A percentile compares a stretch with the other conserved stretches of the same genome.
These are phyloP conservation scores for Amylocystis lapponica DNA, from an alignment of 768 basidiomycete genomes.

Conservation along the genomic window DNA sequence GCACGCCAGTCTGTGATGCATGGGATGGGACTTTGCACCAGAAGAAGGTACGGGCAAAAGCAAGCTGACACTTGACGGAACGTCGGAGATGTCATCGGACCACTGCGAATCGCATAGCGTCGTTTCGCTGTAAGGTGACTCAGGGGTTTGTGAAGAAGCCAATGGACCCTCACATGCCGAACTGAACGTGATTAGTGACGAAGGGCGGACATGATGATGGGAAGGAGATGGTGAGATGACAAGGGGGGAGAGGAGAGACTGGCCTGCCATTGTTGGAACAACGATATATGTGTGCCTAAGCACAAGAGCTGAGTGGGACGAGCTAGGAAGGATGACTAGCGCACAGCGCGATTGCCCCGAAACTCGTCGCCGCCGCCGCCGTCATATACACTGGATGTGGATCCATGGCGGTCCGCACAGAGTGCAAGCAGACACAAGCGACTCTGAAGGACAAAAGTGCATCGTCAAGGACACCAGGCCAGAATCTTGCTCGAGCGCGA, in stretches of 20 bases:
- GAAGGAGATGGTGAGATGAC: background rate
- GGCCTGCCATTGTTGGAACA: background rate
- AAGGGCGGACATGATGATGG: background rate
- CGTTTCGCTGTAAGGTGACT: background rate
- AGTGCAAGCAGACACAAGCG: too few relatives aligned
- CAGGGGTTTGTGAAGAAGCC: background rate
- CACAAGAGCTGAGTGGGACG: background rate
- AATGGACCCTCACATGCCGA: too few relatives aligned
- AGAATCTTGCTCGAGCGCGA: too few relatives aligned
- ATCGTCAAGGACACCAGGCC: too few relatives aligned
- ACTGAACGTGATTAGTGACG: too few relatives aligned
- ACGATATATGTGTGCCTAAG: background rate
- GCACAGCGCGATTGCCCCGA: constrained; percentile 3
- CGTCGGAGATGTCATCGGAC: constrained; percentile 5
- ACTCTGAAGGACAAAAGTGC: too few relatives aligned
- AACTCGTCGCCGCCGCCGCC: too few relatives aligned
- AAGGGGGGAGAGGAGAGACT: background rate
- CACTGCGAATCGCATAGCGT: constrained; percentile 10
- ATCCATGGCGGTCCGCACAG: constrained; percentile 4
- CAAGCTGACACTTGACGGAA: background rate
- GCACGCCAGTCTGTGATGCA: too few relatives aligned
- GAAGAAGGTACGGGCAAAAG: constrained; percentile 1
- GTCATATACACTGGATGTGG: constrained; percentile 2
- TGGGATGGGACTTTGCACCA: background rate
- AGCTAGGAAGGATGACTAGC: constrained; percentile 6